Evolutionary conservation across 2,329 filamentous ascomycete genomes (phyloP).

Genomic region (Microdochium bolleyi): DNA sequence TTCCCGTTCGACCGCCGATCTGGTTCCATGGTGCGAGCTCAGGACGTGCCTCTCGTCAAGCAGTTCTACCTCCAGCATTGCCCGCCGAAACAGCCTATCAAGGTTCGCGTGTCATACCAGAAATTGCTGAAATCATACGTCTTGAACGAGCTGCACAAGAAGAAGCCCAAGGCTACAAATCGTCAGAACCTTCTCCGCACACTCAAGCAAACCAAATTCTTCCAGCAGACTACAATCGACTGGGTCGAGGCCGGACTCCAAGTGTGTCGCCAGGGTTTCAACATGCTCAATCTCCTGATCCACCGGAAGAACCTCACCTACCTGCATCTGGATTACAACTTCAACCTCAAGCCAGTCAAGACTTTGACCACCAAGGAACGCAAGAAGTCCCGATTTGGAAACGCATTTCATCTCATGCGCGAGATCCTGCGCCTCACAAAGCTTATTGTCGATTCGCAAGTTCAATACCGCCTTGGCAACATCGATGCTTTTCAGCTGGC

Average conservation of each 20-base stretch:
- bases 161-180: slow-evolving; percentile 89
- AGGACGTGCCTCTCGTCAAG: slow-evolving; percentile 94
- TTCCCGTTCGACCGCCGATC: slow-evolving; percentile 93
- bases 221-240: slow-evolving; percentile 98
- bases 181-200: slow-evolving; percentile 87
- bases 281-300: slow-evolving; percentile 96
- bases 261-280: slow-evolving; percentile 96
- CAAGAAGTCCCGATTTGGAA: slow-evolving; percentile 98
- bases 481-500: slow-evolving; percentile 98
- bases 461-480: slow-evolving; percentile 94
- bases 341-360: slow-evolving; percentile 98
- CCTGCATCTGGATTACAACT: slow-evolving; percentile 97
- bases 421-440: slow-evolving; percentile 95
- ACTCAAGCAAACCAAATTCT: slow-evolving; percentile 95
- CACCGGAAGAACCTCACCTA: slow-evolving; percentile 98
- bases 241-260: slow-evolving; percentile 99
- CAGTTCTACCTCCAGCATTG: slow-evolving; percentile 98
- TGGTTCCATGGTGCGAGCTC: slow-evolving; percentile 90
- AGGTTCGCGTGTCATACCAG: slow-evolving; percentile 96
- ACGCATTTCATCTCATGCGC: slow-evolving; percentile 97
- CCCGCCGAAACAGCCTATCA: slow-evolving; percentile 79
- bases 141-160: slow-evolving; percentile 93
- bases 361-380: slow-evolving; percentile 97
- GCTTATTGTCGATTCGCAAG: slow-evolving; percentile 95
- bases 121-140: slow-evolving; percentile 95